These are phyloP conservation scores for Podila epigama DNA, from an alignment of 192 early-diverging fungal species.

Conservation along the genomic window DNA sequence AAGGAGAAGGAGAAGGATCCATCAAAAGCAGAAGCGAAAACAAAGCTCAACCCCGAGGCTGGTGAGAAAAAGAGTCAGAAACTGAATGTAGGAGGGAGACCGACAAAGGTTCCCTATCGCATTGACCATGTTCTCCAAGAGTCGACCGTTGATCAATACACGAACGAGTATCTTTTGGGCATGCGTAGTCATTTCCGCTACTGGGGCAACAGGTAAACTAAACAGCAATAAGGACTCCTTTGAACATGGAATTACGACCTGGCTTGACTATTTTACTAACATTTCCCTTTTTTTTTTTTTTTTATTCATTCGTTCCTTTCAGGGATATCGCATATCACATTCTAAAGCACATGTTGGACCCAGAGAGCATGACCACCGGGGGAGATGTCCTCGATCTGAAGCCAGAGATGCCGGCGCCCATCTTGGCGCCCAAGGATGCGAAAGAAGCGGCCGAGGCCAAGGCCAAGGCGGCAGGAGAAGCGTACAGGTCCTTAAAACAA, in stretches of 20 bases:
- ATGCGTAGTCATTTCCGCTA: constrained; percentile 63
- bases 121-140: constrained; percentile 63
- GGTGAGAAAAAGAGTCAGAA: neutral
- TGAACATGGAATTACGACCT: too few species aligned
- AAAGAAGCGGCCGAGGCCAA: constrained; percentile 27
- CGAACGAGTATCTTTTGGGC: constrained; percentile 62
- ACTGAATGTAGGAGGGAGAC: constrained; percentile 25
- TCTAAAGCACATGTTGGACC: constrained; percentile 20
- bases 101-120: constrained; percentile 36
- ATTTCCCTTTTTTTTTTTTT: neutral
- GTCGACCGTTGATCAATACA: constrained; percentile 58
- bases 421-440: constrained; percentile 8
- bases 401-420: constrained; percentile 6
- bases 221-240: neutral
- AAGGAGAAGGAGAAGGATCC: neutral
- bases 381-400: constrained; percentile 7
- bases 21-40: neutral
- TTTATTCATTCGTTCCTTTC: neutral
- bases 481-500: constrained; percentile 8
- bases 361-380: neutral
- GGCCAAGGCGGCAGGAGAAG: constrained; percentile 7
- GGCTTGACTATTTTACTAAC: neutral
- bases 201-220: constrained; percentile 59
- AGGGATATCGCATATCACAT: constrained; percentile 45
- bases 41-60: neutral